phyloP scores from a whole-genome alignment of 176 grass and related monocot genomes.

The Oryza coarctata region DNA sequence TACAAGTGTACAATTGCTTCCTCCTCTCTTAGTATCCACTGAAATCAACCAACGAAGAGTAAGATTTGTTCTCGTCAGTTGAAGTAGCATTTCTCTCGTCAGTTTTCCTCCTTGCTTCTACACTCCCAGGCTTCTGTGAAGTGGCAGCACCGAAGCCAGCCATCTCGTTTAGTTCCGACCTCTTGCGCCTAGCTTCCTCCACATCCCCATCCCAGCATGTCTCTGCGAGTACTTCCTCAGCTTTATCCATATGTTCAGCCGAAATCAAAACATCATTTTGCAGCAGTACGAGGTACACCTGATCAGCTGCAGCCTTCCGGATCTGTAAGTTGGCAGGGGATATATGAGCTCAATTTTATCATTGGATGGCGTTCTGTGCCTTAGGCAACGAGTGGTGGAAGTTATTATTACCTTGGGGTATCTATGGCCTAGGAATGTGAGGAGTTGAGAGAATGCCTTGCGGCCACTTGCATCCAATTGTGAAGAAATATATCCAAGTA shows the following conservation, averaged over 20 bases:
- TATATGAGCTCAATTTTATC: constrained; percentile 11
- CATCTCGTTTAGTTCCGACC: constrained; percentile 56
- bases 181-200: constrained; percentile 58
- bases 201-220: constrained; percentile 89
- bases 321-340: constrained; percentile 47
- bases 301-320: constrained; percentile 80
- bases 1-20: not conserved
- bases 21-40: constrained; percentile 58
- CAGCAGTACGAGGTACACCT: constrained; percentile 86
- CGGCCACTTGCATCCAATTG: constrained; percentile 45
- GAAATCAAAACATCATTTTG: constrained; percentile 58
- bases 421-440: constrained; percentile 75
- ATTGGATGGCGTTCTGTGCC: not conserved
- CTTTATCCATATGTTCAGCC: constrained; percentile 52
- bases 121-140: constrained; percentile 15
- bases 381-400: constrained; percentile 1
- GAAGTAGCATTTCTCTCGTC: not conserved
- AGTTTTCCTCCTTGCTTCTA: constrained; percentile 27
- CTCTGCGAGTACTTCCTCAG: constrained; percentile 65
- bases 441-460: constrained; percentile 73
- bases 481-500: constrained; percentile 90
- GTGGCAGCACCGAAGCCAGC: constrained; percentile 41
- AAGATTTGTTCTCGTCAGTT: constrained; percentile 81
- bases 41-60: constrained; percentile 89
- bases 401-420: constrained; percentile 86